Base-by-base conservation (phyloP, 495 filamentous ascomycete genomes). In the Tuber magnatum region DNA sequence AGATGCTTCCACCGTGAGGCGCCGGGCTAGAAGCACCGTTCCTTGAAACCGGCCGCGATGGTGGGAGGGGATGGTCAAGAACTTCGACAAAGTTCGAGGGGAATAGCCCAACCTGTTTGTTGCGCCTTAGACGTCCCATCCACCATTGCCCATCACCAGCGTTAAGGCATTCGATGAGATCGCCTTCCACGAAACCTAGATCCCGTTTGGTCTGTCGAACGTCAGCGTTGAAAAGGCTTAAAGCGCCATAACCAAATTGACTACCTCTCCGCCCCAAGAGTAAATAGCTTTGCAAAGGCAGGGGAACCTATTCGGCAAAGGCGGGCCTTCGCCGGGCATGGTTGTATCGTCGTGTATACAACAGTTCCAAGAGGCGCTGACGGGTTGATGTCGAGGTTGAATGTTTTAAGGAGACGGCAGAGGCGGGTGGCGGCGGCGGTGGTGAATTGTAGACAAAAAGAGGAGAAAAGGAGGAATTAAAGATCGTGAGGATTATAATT, bases 131-230 rank as follows among this genome's bases (percentile, higher is more conserved):
- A 70, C 94, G 89, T 40, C 95, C 95, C 85, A 92, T 97, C 95
- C 95, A 99, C 96, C 95, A 99, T 72, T 92, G 92, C 41, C 96
- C 96, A 85, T 99, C 95, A 72, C 95, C 95, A 3, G 95, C 95
- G 83, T 98, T 99, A 32, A 99, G 87, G 82, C 94, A 97, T 88
- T 99, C 95, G 82, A 99, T 99, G 75, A 98, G 85, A 84, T 99
- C 95, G 68, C 96, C 95, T 83, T 99, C 96, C 76, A 98, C 90
- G 83, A 99, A 98, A 32, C 95, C 95, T 73, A 99, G 87, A 82
- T 99, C 95, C 79, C 90, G 89, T 84, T 94, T 97, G 4, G 92
- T 94, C 89, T 92, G 44, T 68, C 24, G 61, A 43, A 48, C 32
- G 69, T 41, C 46, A 56, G 68, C 77, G 74, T 73, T 73, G 41